phyloP scores from a whole-genome alignment of 2,329 filamentous ascomycete genomes.

The Hypomyces rosellus region DNA sequence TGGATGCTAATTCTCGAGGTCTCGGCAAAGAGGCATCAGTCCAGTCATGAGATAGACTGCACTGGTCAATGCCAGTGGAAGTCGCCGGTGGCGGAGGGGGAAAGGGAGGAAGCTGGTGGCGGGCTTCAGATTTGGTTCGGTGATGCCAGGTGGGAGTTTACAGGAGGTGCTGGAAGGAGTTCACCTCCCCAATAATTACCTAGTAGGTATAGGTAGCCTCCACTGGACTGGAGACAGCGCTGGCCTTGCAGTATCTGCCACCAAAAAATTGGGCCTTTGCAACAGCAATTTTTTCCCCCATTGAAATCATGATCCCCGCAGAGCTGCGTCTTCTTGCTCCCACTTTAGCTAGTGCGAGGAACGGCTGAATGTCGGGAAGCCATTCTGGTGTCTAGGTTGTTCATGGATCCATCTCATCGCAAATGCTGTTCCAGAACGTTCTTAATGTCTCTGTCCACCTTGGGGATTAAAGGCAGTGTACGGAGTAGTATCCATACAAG shows the following conservation, averaged over 20 bases:
- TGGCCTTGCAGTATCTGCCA: conserved; percentile 9
- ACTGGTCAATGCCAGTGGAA: conserved; percentile 16
- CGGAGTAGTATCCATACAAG: too few relatives aligned
- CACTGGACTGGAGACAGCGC: background rate
- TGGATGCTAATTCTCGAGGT: conserved; percentile 24
- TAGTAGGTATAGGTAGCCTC: background rate
- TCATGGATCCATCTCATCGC: too few relatives aligned
- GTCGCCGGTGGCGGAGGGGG: conserved; percentile 12
- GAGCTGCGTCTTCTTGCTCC: background rate
- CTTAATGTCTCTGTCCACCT: too few relatives aligned
- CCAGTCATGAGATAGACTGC: conserved; percentile 19
- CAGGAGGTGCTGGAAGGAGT: conserved; percentile 2
- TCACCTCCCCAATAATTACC: background rate
- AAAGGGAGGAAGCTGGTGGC: conserved; percentile 2
- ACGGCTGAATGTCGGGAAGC: conserved; percentile 19
- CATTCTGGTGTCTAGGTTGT: too few relatives aligned
- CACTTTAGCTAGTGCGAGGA: conserved; percentile 2
- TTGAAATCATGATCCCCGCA: conserved; percentile 6
- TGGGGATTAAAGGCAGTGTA: too few relatives aligned
- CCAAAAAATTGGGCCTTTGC: conserved; percentile 6
- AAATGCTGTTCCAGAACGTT: too few relatives aligned
- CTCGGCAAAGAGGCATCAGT: conserved; percentile 28
- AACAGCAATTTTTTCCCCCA: conserved; percentile 11
- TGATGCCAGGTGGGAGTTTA: conserved; percentile 1
- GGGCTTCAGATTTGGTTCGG: background rate